A percentile compares a stretch with the other conserved stretches of the same genome.
These are phyloP conservation scores for Graphiopsis chlorocephala DNA, from an alignment of 2,329 filamentous ascomycete species.

Conservation along the genomic window DNA sequence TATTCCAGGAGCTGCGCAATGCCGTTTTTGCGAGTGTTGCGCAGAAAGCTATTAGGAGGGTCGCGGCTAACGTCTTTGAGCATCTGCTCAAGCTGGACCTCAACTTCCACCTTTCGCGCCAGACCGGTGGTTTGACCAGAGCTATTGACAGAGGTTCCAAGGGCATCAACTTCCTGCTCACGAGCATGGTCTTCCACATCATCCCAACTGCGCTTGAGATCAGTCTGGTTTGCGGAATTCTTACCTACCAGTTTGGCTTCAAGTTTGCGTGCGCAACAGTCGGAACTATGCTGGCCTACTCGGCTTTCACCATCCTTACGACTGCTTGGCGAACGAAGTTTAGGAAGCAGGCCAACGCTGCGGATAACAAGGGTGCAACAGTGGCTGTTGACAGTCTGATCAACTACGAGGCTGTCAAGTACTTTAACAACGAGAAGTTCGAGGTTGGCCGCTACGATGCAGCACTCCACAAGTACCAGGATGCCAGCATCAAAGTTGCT, in stretches of 20 bases:
- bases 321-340: slow-evolving; percentile 98
- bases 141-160: slow-evolving; percentile 97
- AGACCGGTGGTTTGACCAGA: slow-evolving; percentile 89
- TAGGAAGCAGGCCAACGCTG: slow-evolving; percentile 88
- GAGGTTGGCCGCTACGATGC: slow-evolving; percentile 89
- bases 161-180: slow-evolving; percentile 94
- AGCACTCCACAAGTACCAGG: slow-evolving; percentile 81
- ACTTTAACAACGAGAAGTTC: slow-evolving; percentile 98
- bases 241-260: slow-evolving; percentile 92
- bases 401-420: slow-evolving; percentile 98
- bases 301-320: slow-evolving; percentile 94
- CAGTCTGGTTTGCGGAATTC: slow-evolving; percentile 88
- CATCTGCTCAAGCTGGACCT: slow-evolving; percentile 86
- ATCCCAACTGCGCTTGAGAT: slow-evolving; percentile 93
- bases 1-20: slow-evolving; percentile 92
- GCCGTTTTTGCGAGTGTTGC: slow-evolving; percentile 96
- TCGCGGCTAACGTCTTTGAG: slow-evolving; percentile 88
- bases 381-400: slow-evolving; percentile 95
- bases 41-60: slow-evolving; percentile 89
- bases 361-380: slow-evolving; percentile 91
- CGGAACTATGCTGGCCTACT: slow-evolving; percentile 87
- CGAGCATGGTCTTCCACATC: slow-evolving; percentile 98
- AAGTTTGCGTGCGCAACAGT: slow-evolving; percentile 90
- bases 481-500: slow-evolving; percentile 92
- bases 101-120: slow-evolving; percentile 88